Evolutionary conservation across 176 grass and related monocot genomes (phyloP).

Genomic region (Ensete glaucum): DNA sequence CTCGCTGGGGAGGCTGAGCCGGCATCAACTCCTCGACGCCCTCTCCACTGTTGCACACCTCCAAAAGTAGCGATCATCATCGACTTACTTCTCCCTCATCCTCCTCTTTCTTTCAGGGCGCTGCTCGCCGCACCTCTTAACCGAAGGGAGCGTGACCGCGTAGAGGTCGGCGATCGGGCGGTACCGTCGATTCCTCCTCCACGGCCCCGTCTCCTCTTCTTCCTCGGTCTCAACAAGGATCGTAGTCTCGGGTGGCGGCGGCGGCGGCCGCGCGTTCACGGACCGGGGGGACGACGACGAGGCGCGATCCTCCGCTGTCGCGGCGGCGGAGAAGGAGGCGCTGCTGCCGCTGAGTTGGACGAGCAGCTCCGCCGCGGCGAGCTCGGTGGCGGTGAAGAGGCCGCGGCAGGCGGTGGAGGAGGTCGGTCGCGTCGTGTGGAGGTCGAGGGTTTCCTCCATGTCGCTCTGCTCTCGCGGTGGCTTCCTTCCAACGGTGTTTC

Average conservation of each 20-base stretch:
- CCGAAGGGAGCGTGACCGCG: slow-evolving; percentile 17
- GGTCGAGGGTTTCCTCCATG: neutral
- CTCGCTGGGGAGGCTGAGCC: no score
- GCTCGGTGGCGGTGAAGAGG: slow-evolving; percentile 50
- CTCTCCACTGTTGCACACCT: no score
- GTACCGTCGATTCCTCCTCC: slow-evolving; percentile 33
- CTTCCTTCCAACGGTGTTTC: neutral
- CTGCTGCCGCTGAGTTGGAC: slow-evolving; percentile 55
- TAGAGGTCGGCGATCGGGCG: slow-evolving; percentile 52
- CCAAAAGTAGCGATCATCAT: no score
- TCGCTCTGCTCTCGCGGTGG: neutral
- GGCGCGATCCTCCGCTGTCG: neutral
- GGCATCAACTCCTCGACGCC: no score
- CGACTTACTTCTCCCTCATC: slow-evolving; percentile 1
- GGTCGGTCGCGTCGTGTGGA: no score
- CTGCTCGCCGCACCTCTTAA: neutral
- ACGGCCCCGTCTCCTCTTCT: slow-evolving; percentile 13
- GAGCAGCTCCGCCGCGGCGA: slow-evolving; percentile 50
- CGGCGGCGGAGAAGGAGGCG: neutral
- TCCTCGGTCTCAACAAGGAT: neutral
- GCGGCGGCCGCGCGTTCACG: slow-evolving; percentile 30
- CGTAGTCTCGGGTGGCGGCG: slow-evolving; percentile 13
- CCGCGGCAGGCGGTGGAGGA: neutral
- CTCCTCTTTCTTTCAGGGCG: neutral
- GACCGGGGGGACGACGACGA: slow-evolving; percentile 28